Conservation (phyloP, 2,329 filamentous ascomycete species). For the Taxawa tesnikishii region DNA sequence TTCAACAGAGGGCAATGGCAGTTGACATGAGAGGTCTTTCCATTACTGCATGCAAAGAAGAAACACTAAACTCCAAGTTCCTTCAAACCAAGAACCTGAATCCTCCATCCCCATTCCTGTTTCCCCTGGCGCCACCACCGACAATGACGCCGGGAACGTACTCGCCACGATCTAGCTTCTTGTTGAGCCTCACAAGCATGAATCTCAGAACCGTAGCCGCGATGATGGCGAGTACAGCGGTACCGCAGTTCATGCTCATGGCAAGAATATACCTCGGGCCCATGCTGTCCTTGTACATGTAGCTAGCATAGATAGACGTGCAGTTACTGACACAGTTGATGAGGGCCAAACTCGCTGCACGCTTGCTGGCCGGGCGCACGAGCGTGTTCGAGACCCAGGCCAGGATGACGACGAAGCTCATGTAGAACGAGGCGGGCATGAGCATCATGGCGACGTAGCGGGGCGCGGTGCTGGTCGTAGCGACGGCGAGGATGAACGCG, state of each 20-base stretch:
- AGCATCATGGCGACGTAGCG: constrained; percentile 51
- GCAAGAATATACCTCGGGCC: constrained; percentile 31
- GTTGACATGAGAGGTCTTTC: no score
- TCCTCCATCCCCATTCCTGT: no score
- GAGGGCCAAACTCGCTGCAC: constrained; percentile 16
- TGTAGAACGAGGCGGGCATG: constrained; percentile 45
- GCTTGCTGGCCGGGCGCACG: constrained; percentile 15
- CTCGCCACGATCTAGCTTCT: constrained; percentile 55
- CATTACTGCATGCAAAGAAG: no score
- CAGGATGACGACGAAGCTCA: constrained; percentile 45
- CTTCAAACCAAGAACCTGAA: no score
- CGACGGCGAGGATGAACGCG: constrained; percentile 50
- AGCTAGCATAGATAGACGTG: constrained; percentile 41
- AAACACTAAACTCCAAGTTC: no score
- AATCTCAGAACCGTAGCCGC: constrained; percentile 51
- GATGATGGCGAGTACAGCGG: constrained; percentile 50
- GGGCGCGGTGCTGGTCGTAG: constrained; percentile 41
- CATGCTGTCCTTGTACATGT: constrained; percentile 29
- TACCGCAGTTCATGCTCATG: constrained; percentile 57
- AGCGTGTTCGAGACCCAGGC: constrained; percentile 38
- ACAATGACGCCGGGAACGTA: constrained; percentile 41
- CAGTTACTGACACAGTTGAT: constrained; percentile 17
- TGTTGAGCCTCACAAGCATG: constrained; percentile 54
- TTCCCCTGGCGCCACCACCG: constrained; percentile 20
- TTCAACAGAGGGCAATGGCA: no score